Evolutionary conservation across 2,329 filamentous ascomycete genomes (phyloP).

Genomic region (Ampelomyces quisqualis): DNA sequence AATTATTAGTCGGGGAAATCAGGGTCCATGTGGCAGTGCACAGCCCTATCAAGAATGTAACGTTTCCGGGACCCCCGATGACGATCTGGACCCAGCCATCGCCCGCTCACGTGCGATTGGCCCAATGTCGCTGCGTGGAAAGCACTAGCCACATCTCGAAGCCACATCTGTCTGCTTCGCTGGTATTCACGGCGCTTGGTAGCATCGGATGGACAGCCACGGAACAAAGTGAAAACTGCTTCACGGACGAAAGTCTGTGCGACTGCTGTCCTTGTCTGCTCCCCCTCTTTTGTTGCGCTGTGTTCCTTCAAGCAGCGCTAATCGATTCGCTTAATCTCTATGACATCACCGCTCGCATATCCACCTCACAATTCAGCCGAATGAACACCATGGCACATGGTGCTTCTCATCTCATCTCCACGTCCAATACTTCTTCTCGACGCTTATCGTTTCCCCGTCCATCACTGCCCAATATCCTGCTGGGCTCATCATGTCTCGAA

Average conservation of each 20-base stretch:
- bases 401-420: constrained; percentile 28
- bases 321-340: constrained; percentile 15
- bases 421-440: constrained; percentile 9
- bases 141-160: constrained; percentile 27
- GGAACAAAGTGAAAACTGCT: not conserved
- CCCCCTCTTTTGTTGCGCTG: constrained; percentile 2
- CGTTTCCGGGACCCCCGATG: constrained; percentile 21
- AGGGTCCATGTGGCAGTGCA: constrained; percentile 25
- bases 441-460: constrained; percentile 16
- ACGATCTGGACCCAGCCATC: constrained; percentile 8
- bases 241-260: constrained; percentile 3
- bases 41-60: constrained; percentile 17
- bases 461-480: constrained; percentile 13
- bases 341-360: constrained; percentile 28
- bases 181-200: constrained; percentile 5
- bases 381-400: constrained; percentile 9
- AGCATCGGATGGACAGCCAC: constrained; percentile 1
- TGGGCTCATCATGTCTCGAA: constrained; percentile 18
- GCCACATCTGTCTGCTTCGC: constrained; percentile 3
- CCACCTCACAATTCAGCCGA: constrained; percentile 7
- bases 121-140: constrained; percentile 6
- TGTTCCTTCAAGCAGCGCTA: constrained; percentile 2
- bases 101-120: constrained; percentile 7
- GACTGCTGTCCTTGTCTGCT: too few species aligned
- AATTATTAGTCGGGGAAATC: constrained; percentile 10